Base-by-base conservation (phyloP, 805 yeast species). In the Suhomyces xylopsoci region DNA sequence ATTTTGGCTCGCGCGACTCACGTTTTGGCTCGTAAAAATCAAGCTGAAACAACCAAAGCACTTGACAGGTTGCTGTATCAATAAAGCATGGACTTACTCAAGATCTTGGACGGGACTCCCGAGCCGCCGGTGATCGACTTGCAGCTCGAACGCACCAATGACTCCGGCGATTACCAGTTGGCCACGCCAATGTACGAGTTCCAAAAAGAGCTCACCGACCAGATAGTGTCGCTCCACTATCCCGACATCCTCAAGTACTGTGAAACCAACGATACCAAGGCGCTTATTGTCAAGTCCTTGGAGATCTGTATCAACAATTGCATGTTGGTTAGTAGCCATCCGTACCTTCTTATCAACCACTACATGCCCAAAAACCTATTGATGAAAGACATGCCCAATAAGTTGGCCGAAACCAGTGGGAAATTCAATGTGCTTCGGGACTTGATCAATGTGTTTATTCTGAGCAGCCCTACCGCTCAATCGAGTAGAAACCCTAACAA, bases 121-220 rank as follows among this genome's bases (percentile, higher is more conserved):
- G 92, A 88, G 60, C 96, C 96, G 1, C 83, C 87, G 3, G 84
- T 87, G 45, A 84, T 85, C 2, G 87, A 84, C 56, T 60, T 73
- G 26, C 71, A 72, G 38, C 76, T 84, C 24, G 76, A 73, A n/a
- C 75, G 77, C 20, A 65, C 68, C 50, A 77, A 78, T 54, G 62
- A 60, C 3, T 72, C 79, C 9, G 79, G 90, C 10, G 96, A 87
- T 56, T 90, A 89, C 65, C 81, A 83, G 66, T 72, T 91, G 25
- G 88, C 96, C 0, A 85, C 93, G 6, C 92, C 96, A 3, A 82
- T 91, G 84, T 82, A 86, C 50, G 90, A 87, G 56, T 88, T 88
- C 59, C 98, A 93, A 65, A 87, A 85, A 62, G 94, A 91, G 62
- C 76, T 93, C 49, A 89, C 92, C 9, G 96, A 93, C 67, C 97